Percentiles rank a stretch among this genome's conserved stretches.
Conservation (phyloP, 345 rosid species). For the Murraya paniculata region DNA sequence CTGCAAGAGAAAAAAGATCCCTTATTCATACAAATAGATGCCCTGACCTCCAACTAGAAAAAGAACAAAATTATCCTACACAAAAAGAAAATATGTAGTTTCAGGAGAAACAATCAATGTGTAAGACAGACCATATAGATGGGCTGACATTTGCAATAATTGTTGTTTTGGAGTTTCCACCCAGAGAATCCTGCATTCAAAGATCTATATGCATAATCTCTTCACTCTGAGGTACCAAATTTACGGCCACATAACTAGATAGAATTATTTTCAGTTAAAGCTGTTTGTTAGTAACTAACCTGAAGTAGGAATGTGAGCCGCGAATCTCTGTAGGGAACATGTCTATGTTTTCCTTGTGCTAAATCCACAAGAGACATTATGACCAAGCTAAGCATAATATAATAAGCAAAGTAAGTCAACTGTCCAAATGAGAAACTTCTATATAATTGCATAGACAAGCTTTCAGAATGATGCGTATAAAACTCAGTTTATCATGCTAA, state of each 20-base stretch:
- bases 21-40: neutral
- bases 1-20: conserved; percentile 41
- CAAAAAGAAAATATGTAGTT: neutral
- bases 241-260: neutral
- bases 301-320: conserved; percentile 94
- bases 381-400: conserved; percentile 58
- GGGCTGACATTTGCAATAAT: conserved; percentile 96
- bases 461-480: neutral
- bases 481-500: neutral
- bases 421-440: neutral
- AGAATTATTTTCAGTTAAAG: conserved; percentile 12
- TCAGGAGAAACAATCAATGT: conserved; percentile 7
- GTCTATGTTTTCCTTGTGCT: conserved; percentile 93
- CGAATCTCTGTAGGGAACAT: conserved; percentile 96
- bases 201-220: conserved; percentile 5
- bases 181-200: conserved; percentile 82
- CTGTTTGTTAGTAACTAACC: conserved; percentile 42
- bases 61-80: neutral
- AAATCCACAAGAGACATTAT: conserved; percentile 95
- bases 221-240: conserved; percentile 2
- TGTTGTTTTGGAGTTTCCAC: conserved; percentile 95
- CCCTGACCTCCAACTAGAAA: neutral
- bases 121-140: conserved; percentile 64
- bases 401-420: conserved; percentile 8
- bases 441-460: neutral